These are phyloP conservation scores for Xylaria sp. DNA, from an alignment of 2,329 filamentous ascomycete species.

Conservation along the genomic window DNA sequence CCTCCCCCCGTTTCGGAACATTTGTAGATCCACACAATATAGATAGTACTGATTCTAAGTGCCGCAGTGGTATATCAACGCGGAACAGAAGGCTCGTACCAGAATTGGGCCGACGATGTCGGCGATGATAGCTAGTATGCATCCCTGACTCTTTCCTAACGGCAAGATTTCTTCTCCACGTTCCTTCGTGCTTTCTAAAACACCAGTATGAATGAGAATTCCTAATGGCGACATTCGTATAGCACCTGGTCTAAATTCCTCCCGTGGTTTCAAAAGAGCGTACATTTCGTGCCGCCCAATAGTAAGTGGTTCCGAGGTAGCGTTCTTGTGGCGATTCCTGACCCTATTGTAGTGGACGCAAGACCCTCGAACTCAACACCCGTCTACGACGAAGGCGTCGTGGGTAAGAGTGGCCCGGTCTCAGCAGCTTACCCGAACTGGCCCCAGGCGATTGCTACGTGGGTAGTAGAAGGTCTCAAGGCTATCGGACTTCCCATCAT, in stretches of 20 bases:
- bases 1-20: background rate
- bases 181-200: background rate
- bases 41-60: background rate
- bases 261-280: slow-evolving; percentile 45
- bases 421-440: slow-evolving; percentile 57
- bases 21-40: background rate
- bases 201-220: background rate
- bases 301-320: slow-evolving; percentile 11
- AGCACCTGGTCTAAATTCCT: slow-evolving; percentile 43
- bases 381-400: slow-evolving; percentile 47
- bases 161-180: background rate
- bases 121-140: slow-evolving; percentile 42
- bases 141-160: background rate
- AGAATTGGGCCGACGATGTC: slow-evolving; percentile 44
- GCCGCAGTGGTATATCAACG: slow-evolving; percentile 46
- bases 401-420: slow-evolving; percentile 52
- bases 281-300: slow-evolving; percentile 44
- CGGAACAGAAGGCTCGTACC: slow-evolving; percentile 42
- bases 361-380: slow-evolving; percentile 47
- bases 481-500: slow-evolving; percentile 54
- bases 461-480: slow-evolving; percentile 53
- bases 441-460: slow-evolving; percentile 54
- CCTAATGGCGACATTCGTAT: slow-evolving; percentile 1
- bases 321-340: slow-evolving; percentile 8
- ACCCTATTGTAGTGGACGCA: slow-evolving; percentile 25